Evolutionary conservation across 139 green algal genomes (phyloP).

Genomic region (Chlorella sp.): DNA sequence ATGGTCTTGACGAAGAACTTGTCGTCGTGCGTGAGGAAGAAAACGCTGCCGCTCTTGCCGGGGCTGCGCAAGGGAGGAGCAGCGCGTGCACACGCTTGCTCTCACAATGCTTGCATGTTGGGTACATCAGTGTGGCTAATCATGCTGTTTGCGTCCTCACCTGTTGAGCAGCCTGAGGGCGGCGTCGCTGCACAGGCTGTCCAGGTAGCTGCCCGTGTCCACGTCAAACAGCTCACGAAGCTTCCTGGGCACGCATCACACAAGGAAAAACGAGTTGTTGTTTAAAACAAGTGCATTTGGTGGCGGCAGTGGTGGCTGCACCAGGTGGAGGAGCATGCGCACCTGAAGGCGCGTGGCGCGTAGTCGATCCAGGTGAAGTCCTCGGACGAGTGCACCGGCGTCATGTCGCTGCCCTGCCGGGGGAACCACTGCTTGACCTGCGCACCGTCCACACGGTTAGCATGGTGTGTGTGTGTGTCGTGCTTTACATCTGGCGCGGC

Average conservation of each 20-base stretch:
- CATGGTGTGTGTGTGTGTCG: no score
- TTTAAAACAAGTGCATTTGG: neutral
- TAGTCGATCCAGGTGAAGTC: neutral
- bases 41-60: slow-evolving; percentile 65
- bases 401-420: slow-evolving; percentile 42
- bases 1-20: slow-evolving; percentile 57
- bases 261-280: neutral
- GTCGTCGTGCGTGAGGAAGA: slow-evolving; percentile 39
- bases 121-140: neutral
- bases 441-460: neutral
- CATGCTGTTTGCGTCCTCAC: neutral
- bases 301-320: no score
- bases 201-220: slow-evolving; percentile 70
- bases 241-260: slow-evolving; percentile 21
- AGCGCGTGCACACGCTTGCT: neutral
- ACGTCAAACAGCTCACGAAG: slow-evolving; percentile 73
- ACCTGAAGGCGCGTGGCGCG: slow-evolving; percentile 65
- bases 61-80: slow-evolving; percentile 14
- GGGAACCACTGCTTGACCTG: slow-evolving; percentile 72
- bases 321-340: no score
- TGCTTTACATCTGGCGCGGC: no score
- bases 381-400: slow-evolving; percentile 49
- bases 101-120: neutral
- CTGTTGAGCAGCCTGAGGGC: slow-evolving; percentile 71
- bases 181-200: slow-evolving; percentile 69